A percentile compares a stretch with the other conserved stretches of the same genome.
Conservation (phyloP, 768 basidiomycete species). For the Lactarius trivialis region DNA sequence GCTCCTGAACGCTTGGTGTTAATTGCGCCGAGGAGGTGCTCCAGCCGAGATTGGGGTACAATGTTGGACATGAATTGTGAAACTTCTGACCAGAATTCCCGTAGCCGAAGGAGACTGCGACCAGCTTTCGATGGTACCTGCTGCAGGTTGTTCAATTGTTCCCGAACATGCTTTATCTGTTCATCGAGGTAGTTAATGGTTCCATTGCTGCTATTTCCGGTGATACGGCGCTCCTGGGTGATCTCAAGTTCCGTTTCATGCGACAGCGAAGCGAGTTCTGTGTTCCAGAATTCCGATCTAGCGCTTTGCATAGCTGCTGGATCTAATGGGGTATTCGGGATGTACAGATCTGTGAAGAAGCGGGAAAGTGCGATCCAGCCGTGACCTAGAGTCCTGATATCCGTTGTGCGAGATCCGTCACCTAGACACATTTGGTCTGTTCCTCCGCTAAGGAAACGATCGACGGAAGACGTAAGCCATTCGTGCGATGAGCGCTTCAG, state of each 20-base stretch:
- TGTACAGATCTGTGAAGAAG: slow-evolving; percentile 59
- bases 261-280: slow-evolving; percentile 36
- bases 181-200: slow-evolving; percentile 41
- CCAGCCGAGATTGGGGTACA: slow-evolving; percentile 42
- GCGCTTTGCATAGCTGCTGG: slow-evolving; percentile 63
- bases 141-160: slow-evolving; percentile 28
- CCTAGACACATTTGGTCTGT: background rate
- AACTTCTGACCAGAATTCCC: slow-evolving; percentile 71
- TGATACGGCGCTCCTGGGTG: slow-evolving; percentile 45
- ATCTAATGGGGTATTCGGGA: slow-evolving; percentile 83
- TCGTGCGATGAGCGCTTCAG: slow-evolving; percentile 14
- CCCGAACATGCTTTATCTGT: slow-evolving; percentile 29
- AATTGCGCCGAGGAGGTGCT: slow-evolving; percentile 40
- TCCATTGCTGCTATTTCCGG: slow-evolving; percentile 51
- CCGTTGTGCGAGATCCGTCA: slow-evolving; percentile 3
- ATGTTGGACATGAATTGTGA: slow-evolving; percentile 64
- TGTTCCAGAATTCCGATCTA: slow-evolving; percentile 37
- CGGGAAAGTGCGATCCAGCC: slow-evolving; percentile 58
- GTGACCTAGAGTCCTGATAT: slow-evolving; percentile 31
- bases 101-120: slow-evolving; percentile 43
- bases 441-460: slow-evolving; percentile 4
- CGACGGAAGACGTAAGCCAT: slow-evolving; percentile 3
- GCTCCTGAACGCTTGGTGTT: slow-evolving; percentile 34
- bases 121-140: slow-evolving; percentile 29
- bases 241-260: slow-evolving; percentile 49